Evolutionary conservation across 495 filamentous ascomycete genomes (phyloP).

Genomic region (Penicillium verhagenii): DNA sequence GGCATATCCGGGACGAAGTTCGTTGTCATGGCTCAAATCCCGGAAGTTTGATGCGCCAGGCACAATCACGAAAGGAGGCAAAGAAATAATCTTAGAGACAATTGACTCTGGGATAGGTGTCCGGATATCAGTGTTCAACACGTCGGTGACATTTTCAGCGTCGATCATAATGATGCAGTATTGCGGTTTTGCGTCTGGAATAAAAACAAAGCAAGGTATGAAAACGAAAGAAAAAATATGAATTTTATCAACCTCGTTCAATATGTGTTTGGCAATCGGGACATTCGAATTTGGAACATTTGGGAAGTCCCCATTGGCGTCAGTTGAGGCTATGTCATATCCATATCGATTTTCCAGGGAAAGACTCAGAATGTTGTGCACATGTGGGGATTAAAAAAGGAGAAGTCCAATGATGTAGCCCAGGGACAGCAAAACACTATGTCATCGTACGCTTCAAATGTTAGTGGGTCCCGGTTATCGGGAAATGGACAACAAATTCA

Average conservation of each 20-base stretch:
- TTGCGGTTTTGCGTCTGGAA: not conserved
- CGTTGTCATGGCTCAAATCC: slow-evolving; percentile 49
- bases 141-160: slow-evolving; percentile 17
- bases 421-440: slow-evolving; percentile 10
- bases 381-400: not conserved
- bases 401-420: not conserved
- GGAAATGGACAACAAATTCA: too few species aligned
- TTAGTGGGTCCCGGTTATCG: not conserved
- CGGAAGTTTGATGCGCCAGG: slow-evolving; percentile 53
- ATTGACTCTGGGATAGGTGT: slow-evolving; percentile 23
- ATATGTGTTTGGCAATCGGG: not conserved
- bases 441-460: slow-evolving; percentile 15
- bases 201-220: too few species aligned
- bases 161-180: slow-evolving; percentile 17
- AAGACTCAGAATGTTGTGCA: not conserved
- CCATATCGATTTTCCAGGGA: not conserved
- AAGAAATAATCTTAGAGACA: slow-evolving; percentile 29
- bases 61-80: slow-evolving; percentile 53
- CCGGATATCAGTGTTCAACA: slow-evolving; percentile 31
- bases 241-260: too few species aligned
- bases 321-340: not conserved
- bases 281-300: not conserved
- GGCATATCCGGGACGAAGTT: slow-evolving; percentile 41
- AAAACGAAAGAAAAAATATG: not conserved
- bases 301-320: not conserved